Base-by-base conservation (phyloP, 2,329 filamentous ascomycete genomes). In the Fusarium piperis region DNA sequence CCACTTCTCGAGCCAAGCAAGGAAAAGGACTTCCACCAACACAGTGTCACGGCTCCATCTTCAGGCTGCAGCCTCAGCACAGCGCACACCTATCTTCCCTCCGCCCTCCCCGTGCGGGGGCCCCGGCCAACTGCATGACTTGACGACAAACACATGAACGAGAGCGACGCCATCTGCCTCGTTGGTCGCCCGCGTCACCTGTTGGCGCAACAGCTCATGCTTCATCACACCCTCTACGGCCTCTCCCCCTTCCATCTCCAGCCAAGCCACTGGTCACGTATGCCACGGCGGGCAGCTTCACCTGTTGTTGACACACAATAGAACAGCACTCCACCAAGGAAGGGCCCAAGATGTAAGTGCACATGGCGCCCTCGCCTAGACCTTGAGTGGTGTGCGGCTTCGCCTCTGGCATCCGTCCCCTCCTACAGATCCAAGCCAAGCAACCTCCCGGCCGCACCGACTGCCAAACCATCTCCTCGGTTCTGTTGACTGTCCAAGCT, bases 391-490 rank as follows among this genome's bases (percentile, higher is more conserved):
- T 55, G 53, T 55, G 36, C 61, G 64, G 70, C 70, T 61, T 68
- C 64, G 68, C 30, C 53, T 62, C 57, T 59, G 51, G 53, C 56
- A 55, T 63, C 65, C 59, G 39, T 52, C 64, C 44, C 39, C 59
- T 71, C 63, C 57, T 53, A 39, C 32, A 67, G 59, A 51, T 33
- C 46, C 39, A 65, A 65, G 35, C 58, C 20, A 65, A 71, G 46
- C 60, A 16, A 59, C 53, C 55, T 63, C 35, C 65, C 51, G 62
- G 59, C 38, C 55, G 62, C 65, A 60, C 62, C 64, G 65, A 70
- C 62, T 64, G 51, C 53, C 62, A 71, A 71, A 62, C 72, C 70
- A 56, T 46, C 32, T 56, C 46, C 56, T 65, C 69, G 66, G 69
- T 62, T 57, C 38, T 62, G 28, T 48, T 59, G n/a, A 56, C 48